These are phyloP conservation scores for Gomphus bonarii DNA, from an alignment of 1,284 basidiomycete genomes.

Conservation along the genomic window DNA sequence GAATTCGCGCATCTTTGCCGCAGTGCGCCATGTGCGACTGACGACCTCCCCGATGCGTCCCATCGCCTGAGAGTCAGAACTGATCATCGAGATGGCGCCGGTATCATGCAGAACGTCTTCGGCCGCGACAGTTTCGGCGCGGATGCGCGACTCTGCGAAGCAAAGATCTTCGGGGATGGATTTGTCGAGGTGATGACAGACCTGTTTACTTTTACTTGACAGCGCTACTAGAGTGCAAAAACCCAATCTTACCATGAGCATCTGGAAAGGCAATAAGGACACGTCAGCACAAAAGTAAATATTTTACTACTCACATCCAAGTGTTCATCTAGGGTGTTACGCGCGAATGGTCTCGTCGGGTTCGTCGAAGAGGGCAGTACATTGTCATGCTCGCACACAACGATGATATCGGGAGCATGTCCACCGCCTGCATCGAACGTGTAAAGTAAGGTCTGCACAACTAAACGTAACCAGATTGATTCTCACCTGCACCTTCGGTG, in stretches of 20 bases:
- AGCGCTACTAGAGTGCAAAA: not conserved
- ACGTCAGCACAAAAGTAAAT: not conserved
- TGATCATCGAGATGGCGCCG: conserved; percentile 95
- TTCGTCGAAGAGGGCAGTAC: conserved; percentile 98
- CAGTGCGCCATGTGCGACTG: conserved; percentile 91
- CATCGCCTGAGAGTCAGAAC: conserved; percentile 96
- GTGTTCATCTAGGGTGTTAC: conserved; percentile 95
- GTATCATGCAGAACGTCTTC: conserved; percentile 94
- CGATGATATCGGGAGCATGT: conserved; percentile 97
- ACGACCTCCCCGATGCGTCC: conserved; percentile 95
- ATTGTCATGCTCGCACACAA: conserved; percentile 83
- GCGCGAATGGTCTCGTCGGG: conserved; percentile 87
- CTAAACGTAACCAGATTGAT: not conserved
- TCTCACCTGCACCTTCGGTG: conserved; percentile 80
- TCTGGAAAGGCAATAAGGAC: conserved; percentile 5
- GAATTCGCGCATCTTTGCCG: conserved; percentile 85
- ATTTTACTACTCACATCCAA: conserved; percentile 60
- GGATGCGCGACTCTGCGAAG: conserved; percentile 96
- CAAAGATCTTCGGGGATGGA: conserved; percentile 90
- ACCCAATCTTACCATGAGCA: conserved; percentile 13
- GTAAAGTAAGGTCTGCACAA: conserved; percentile 1
- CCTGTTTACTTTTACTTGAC: conserved; percentile 35
- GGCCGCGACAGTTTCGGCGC: conserved; percentile 93
- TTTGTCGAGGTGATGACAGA: conserved; percentile 85
- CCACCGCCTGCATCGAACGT: conserved; percentile 57